Conservation (phyloP, 768 basidiomycete species). For the Rhizopogon vulgaris region DNA sequence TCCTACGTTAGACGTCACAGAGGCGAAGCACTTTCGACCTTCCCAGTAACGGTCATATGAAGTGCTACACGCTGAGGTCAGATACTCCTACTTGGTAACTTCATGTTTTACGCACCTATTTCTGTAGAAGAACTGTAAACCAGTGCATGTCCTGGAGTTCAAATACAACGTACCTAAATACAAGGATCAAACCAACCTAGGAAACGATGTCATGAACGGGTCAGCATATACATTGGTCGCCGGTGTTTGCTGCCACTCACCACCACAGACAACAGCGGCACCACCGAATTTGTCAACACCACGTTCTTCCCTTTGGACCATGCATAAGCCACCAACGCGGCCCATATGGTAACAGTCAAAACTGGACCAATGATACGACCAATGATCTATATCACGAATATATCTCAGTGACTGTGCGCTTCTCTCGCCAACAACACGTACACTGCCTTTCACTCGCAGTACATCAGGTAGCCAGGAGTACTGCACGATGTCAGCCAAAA, state of each 20-base stretch:
- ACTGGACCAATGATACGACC: slow-evolving; percentile 74
- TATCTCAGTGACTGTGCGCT: slow-evolving; percentile 4
- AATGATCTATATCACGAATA: slow-evolving; percentile 47
- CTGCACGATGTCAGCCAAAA: slow-evolving; percentile 26
- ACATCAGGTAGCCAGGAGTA: slow-evolving; percentile 92
- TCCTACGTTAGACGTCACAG: slow-evolving; percentile 57
- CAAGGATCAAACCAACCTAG: slow-evolving; percentile 83
- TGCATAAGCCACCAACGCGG: slow-evolving; percentile 54
- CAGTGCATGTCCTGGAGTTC: background rate
- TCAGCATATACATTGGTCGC: background rate
- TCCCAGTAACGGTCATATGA: slow-evolving; percentile 88
- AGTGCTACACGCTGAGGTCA: slow-evolving; percentile 40
- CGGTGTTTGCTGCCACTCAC: slow-evolving; percentile 39
- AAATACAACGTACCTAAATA: slow-evolving; percentile 57
- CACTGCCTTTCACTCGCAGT: slow-evolving; percentile 75
- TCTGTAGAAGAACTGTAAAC: slow-evolving; percentile 27
- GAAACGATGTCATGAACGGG: slow-evolving; percentile 1
- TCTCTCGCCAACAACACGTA: slow-evolving; percentile 29
- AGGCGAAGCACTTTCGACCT: slow-evolving; percentile 79
- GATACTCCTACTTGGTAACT: background rate
- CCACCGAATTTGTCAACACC: slow-evolving; percentile 73
- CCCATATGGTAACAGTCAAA: slow-evolving; percentile 74
- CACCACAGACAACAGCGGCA: slow-evolving; percentile 86
- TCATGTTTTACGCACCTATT: slow-evolving; percentile 48
- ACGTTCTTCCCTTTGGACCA: slow-evolving; percentile 52